Evolutionary conservation across 169 alveolate genomes (phyloP), one percentile per base, ranked within the genome.

Genomic region (Plasmodium inui): DNA sequence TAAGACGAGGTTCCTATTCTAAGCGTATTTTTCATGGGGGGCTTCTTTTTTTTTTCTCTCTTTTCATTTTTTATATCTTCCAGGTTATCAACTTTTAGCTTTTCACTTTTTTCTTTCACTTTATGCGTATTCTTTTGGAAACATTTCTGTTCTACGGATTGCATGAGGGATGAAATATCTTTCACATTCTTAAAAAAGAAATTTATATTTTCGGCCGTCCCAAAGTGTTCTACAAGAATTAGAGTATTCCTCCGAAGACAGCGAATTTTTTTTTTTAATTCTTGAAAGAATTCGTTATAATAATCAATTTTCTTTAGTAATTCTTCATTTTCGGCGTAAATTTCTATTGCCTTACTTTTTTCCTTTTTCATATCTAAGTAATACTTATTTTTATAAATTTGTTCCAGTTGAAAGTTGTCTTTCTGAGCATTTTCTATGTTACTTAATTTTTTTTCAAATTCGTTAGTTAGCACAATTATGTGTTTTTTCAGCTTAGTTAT

Each of bases 301-400:
- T 71, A 67, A 83, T 83, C 9, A 71, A 83, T 37, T 83, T 67
- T 55, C 82, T 53, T 83, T 41, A 83, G 32, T 44, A 83, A 37
- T 41, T 70, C 83, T 39, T 83, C 37, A 70, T 83, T 83, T 83
- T 83, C 37, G 74, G 50, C 53, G 44, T 14, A 50, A 67, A 83
- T 83, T 70, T 83, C 76, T 39, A 44, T 34, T 32, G 55, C 55
- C 53, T 71, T 83, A 19, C 19, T 83, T 83, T 83, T 83, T 71
- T 83, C 92, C 53, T 71, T 83, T 83, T 83, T 83, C 22, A 83
- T 83, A 83, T 83, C 92, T 41, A 70, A 37, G 34, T 83, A 83
- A 83, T 83, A 83, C 34, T 83, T 83, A 83, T 83, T 83, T 44
- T 83, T 83, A 83, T 83, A 83, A 4, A 83, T 83, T 70, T 83